Evolutionary conservation across 148 eudicot species (phyloP), one percentile per base, ranked within the genome.

Genomic region (Nepenthes gracilis): DNA sequence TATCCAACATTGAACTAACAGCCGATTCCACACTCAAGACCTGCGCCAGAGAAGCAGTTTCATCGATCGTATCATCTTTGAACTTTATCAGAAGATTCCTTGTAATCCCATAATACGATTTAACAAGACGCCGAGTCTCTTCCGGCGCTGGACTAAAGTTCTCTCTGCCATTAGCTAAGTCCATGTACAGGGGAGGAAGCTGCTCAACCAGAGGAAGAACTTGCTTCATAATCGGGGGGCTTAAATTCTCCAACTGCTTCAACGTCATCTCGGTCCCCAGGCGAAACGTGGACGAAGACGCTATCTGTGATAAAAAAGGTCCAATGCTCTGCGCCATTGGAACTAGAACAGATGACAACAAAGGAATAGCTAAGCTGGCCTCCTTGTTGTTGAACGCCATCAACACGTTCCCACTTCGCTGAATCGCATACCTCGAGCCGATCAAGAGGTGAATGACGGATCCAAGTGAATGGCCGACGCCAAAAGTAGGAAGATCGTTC

Each of bases 381-480:
- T 88, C 96, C 96, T 88, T 92, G 70, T 84, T 92, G 69, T 88
- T 92, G 69, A 88, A 92, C 55, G 97, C 82, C 94, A 92, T 88
- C 59, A 80, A 73, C 56, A 88, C 71, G 67, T 85, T 92, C 63
- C 97, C 97, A 55, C 71, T 80, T 61, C 90, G 74, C 66, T 80
- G 80, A 58, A 92, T 87, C 33, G 97, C 97, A 77, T 92, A 92
- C 68, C 97, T 79, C 55, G 97, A 88, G 56, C 97, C 97, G 55
- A 92, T 92, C 72, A 92, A 74, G 61, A 92, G 86, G 66, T 92
- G 97, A 66, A 92, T 71, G 66, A 92, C 81, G n/a, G 97, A 85
- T 69, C 97, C 97, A 23, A 92, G 76, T 67, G 97, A 92, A 79
- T 92, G 97, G 55, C 97, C 97, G 54, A 88, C 71, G 47, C 97